phyloP scores from a whole-genome alignment of 2,329 filamentous ascomycete species.

The Lecanosticta acicola region DNA sequence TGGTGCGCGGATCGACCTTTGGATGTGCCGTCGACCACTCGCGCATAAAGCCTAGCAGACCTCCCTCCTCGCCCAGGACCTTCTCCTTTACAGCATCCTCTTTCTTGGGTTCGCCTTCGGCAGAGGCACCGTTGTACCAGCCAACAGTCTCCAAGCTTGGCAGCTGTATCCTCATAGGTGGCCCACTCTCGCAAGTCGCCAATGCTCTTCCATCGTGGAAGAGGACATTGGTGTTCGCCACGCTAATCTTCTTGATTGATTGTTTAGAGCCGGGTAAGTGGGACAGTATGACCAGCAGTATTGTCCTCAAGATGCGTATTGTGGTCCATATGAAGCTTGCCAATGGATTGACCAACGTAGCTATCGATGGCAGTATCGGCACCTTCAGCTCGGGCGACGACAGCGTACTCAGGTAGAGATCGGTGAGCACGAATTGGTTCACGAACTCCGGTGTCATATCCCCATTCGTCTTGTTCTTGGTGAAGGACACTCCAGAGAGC shows the following conservation, averaged over 20 bases:
- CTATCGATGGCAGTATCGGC: slow-evolving; percentile 62
- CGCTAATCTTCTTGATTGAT: slow-evolving; percentile 61
- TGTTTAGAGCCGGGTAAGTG: slow-evolving; percentile 52
- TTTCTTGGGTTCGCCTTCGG: slow-evolving; percentile 48
- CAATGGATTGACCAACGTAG: slow-evolving; percentile 58
- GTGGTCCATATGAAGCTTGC: slow-evolving; percentile 49
- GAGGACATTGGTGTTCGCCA: slow-evolving; percentile 61
- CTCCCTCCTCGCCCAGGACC: slow-evolving; percentile 33
- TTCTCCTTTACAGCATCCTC: slow-evolving; percentile 5
- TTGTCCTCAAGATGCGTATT: slow-evolving; percentile 50
- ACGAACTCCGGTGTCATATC: slow-evolving; percentile 57
- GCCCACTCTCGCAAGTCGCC: slow-evolving; percentile 66
- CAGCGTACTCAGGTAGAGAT: slow-evolving; percentile 55
- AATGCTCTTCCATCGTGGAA: slow-evolving; percentile 65
- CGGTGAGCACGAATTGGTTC: slow-evolving; percentile 64
- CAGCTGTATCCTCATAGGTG: slow-evolving; percentile 59
- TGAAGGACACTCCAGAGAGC: slow-evolving; percentile 62
- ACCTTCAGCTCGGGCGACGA: slow-evolving; percentile 44
- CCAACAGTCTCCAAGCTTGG: slow-evolving; percentile 62
- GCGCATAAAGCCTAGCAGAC: slow-evolving; percentile 56
- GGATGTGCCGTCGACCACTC: slow-evolving; percentile 69
- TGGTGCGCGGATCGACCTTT: slow-evolving; percentile 58
- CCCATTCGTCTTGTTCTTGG: slow-evolving; percentile 36
- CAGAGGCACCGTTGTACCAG: slow-evolving; percentile 59
- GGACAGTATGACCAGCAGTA: slow-evolving; percentile 54